Evolutionary conservation across 164 flowering plant genomes (phyloP).

Genomic region (Vitis riparia): DNA sequence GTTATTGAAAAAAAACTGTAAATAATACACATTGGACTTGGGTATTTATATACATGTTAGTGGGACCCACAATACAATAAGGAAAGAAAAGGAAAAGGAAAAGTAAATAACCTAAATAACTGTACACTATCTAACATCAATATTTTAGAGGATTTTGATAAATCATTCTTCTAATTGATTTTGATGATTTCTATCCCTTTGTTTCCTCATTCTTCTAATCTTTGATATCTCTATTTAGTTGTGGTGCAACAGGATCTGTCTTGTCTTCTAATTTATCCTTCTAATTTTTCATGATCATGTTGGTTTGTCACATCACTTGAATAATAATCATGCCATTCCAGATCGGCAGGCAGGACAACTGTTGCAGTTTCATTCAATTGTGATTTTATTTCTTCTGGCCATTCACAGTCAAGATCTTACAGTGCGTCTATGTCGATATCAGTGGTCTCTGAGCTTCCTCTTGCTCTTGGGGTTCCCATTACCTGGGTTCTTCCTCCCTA

Average conservation of each 20-base stretch:
- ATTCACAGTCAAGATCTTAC: slow-evolving; percentile 49
- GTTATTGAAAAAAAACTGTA: too few relatives aligned
- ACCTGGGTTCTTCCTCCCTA: slow-evolving; percentile 94
- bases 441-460: slow-evolving; percentile 86
- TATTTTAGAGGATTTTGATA: neutral
- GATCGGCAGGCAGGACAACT: slow-evolving; percentile 71
- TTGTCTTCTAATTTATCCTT: neutral
- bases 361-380: slow-evolving; percentile 81
- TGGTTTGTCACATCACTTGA: slow-evolving; percentile 2
- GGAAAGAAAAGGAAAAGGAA: too few relatives aligned
- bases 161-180: neutral
- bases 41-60: too few relatives aligned
- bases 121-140: too few relatives aligned
- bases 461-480: slow-evolving; percentile 81
- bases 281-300: neutral
- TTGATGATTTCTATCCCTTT: neutral
- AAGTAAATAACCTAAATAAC: too few relatives aligned
- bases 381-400: slow-evolving; percentile 52
- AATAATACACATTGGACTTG: too few relatives aligned
- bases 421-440: slow-evolving; percentile 52
- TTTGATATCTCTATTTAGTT: neutral
- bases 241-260: neutral
- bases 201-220: too few relatives aligned
- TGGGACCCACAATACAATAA: too few relatives aligned
- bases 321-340: slow-evolving; percentile 24